A percentile compares a stretch with the other conserved stretches of the same genome.
These are phyloP conservation scores for Penicillium nordicum DNA, from an alignment of 2,329 filamentous ascomycete genomes.

Conservation along the genomic window DNA sequence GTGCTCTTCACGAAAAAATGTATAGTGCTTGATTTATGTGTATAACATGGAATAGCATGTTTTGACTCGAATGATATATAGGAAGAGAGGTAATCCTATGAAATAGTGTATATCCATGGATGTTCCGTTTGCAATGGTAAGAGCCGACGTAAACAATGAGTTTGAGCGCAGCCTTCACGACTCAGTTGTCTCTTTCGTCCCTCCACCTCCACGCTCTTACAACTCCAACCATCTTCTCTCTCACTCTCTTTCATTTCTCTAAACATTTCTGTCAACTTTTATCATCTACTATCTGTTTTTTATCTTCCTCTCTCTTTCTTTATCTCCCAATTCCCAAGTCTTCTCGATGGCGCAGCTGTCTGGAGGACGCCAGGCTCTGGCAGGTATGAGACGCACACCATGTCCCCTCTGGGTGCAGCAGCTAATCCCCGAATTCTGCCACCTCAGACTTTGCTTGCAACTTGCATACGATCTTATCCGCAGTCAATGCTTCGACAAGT, in stretches of 20 bases:
- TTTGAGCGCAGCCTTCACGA: background rate
- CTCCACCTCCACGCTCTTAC: background rate
- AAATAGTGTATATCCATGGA: background rate
- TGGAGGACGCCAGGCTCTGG: background rate
- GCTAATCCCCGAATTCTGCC: background rate
- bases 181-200: background rate
- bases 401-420: background rate
- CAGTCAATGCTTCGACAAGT: background rate
- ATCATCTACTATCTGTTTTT: background rate
- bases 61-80: background rate
- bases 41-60: background rate
- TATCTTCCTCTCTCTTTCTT: background rate
- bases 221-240: constrained; percentile 9
- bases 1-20: constrained; percentile 11
- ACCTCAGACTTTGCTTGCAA: background rate
- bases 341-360: background rate
- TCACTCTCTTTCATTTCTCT: background rate
- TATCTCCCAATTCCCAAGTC: background rate
- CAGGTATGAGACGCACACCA: background rate
- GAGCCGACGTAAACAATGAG: background rate
- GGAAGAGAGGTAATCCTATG: background rate
- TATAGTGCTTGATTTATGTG: constrained; percentile 9
- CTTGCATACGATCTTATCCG: background rate
- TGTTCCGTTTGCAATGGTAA: background rate
- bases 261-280: background rate